phyloP scores from a whole-genome alignment of 495 filamentous ascomycete genomes.

The Bombardia bombarda region DNA sequence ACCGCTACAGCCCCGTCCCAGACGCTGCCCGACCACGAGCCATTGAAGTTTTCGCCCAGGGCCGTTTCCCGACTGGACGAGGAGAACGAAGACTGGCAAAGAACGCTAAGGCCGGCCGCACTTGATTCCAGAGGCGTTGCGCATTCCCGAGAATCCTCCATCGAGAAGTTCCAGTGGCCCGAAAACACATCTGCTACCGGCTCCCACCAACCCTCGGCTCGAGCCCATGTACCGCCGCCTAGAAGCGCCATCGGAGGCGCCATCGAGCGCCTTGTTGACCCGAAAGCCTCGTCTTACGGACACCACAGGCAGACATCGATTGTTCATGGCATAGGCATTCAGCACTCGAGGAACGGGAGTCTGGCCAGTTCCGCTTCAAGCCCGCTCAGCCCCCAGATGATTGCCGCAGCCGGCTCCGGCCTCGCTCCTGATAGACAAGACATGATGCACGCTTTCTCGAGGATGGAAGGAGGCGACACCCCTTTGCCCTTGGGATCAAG shows the following conservation, averaged over 20 bases:
- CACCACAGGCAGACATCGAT: constrained; percentile 93
- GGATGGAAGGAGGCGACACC: constrained; percentile 1
- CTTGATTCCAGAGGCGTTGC: constrained; percentile 30
- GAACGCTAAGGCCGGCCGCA: constrained; percentile 31
- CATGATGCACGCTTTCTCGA: constrained; percentile 30
- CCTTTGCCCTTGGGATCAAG: constrained; percentile 17
- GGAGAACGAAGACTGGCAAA: constrained; percentile 36
- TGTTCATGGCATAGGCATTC: constrained; percentile 82
- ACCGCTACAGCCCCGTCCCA: constrained; percentile 41
- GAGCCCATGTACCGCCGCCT: constrained; percentile 23
- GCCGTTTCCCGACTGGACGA: constrained; percentile 34
- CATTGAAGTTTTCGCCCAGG: constrained; percentile 36
- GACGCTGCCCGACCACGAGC: constrained; percentile 43
- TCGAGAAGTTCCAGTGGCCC: constrained; percentile 45
- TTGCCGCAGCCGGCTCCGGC: constrained; percentile 55
- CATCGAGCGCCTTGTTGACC: constrained; percentile 54
- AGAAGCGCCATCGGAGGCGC: constrained; percentile 41
- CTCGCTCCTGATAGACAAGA: constrained; percentile 36
- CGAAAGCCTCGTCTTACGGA: constrained; percentile 55
- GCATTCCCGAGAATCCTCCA: constrained; percentile 42
- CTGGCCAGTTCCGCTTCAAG: constrained; percentile 54
- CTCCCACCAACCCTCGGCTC: constrained; percentile 19
- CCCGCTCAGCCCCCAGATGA: constrained; percentile 76
- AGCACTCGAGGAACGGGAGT: constrained; percentile 84
- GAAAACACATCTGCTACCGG: constrained; percentile 31